Evolutionary conservation across 768 basidiomycete species (phyloP).

Genomic region (Pholiota conissans): DNA sequence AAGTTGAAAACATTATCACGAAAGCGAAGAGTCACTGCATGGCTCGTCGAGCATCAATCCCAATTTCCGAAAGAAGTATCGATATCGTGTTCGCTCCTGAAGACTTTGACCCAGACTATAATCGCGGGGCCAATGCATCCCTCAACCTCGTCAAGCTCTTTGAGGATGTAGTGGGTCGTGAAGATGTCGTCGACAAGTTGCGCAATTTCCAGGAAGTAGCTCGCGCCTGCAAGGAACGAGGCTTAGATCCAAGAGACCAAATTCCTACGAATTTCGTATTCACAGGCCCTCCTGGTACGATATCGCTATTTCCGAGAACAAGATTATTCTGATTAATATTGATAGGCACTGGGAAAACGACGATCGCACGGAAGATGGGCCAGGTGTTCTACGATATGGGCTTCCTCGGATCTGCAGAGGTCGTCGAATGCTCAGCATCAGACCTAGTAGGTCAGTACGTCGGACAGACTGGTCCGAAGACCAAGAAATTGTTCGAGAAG

Average conservation of each 20-base stretch:
- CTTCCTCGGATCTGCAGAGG: slow-evolving; percentile 42
- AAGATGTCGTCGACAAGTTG: slow-evolving; percentile 50
- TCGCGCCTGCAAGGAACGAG: slow-evolving; percentile 41
- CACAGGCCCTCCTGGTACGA: slow-evolving; percentile 69
- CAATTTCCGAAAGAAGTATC: slow-evolving; percentile 23
- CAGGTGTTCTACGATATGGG: slow-evolving; percentile 66
- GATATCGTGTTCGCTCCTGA: slow-evolving; percentile 49
- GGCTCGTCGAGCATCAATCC: slow-evolving; percentile 30
- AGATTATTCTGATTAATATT: neutral
- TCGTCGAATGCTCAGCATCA: slow-evolving; percentile 67
- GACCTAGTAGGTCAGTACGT: slow-evolving; percentile 72
- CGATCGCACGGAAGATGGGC: slow-evolving; percentile 58
- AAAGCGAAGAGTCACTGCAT: slow-evolving; percentile 50
- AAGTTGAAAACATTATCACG: slow-evolving; percentile 59
- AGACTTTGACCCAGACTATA: slow-evolving; percentile 66
- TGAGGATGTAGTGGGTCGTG: slow-evolving; percentile 62
- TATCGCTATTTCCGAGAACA: neutral
- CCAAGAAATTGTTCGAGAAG: slow-evolving; percentile 56
- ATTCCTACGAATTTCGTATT: slow-evolving; percentile 71
- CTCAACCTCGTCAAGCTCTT: slow-evolving; percentile 57
- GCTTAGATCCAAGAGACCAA: slow-evolving; percentile 44
- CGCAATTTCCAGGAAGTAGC: slow-evolving; percentile 54
- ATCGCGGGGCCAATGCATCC: slow-evolving; percentile 47
- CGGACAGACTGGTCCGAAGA: slow-evolving; percentile 73
- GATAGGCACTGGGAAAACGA: slow-evolving; percentile 62